A percentile compares a stretch with the other conserved stretches of the same genome.
These are phyloP conservation scores for Euphorbia corollata DNA, from an alignment of 441 rosid genomes.

Conservation along the genomic window DNA sequence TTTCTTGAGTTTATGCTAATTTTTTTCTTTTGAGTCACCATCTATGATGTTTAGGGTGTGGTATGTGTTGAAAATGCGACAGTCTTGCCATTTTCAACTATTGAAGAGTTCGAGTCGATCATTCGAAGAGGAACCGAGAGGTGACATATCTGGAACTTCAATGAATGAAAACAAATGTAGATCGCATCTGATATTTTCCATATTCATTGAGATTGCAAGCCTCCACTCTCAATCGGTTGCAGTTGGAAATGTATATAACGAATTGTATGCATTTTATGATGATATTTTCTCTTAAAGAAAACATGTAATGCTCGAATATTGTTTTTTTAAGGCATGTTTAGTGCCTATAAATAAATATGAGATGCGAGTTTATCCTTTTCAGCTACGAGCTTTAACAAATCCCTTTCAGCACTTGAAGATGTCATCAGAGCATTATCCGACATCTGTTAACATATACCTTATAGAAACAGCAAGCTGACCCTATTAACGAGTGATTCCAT, in stretches of 20 bases:
- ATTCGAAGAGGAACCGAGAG: constrained; percentile 76
- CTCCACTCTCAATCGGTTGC: constrained; percentile 88
- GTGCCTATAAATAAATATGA: constrained; percentile 62
- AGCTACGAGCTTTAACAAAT: constrained; percentile 93
- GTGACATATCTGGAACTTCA: constrained; percentile 80
- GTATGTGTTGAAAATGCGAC: constrained; percentile 83
- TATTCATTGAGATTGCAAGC: constrained; percentile 81
- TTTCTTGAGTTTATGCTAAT: background rate
- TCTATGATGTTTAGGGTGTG: constrained; percentile 63
- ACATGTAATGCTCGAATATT: background rate
- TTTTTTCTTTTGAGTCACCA: background rate
- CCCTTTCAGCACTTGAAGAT: constrained; percentile 93
- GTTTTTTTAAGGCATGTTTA: constrained; percentile 88
- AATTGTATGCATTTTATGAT: background rate
- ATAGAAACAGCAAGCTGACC: too few species aligned
- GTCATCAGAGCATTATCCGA: too few species aligned
- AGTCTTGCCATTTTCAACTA: constrained; percentile 54
- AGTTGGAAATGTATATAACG: constrained; percentile 64
- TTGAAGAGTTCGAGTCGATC: constrained; percentile 61
- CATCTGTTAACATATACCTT: too few species aligned
- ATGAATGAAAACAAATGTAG: constrained; percentile 98
- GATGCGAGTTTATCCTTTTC: too few species aligned
- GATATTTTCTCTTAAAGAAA: background rate
- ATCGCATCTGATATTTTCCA: constrained; percentile 82
- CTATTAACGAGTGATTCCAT: too few species aligned